phyloP scores from a whole-genome alignment of 177 flowering plant genomes.

The Telopea speciosissima region DNA sequence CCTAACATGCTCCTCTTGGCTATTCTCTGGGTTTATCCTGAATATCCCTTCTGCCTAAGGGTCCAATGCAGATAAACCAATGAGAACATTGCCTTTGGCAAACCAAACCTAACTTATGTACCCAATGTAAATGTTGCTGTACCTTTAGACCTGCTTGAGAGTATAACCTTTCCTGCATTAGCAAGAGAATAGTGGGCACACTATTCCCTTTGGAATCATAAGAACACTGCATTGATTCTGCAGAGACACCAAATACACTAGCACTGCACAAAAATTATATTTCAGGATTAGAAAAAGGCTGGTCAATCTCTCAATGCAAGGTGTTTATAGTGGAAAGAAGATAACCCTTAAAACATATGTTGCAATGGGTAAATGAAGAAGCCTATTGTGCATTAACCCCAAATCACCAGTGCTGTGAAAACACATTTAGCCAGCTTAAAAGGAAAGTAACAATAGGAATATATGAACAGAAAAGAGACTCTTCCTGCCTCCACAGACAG shows the following conservation, averaged over 20 bases:
- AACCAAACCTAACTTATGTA: not conserved
- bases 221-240: conserved; percentile 91
- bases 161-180: conserved; percentile 86
- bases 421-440: too few species aligned
- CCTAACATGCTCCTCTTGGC: conserved; percentile 86
- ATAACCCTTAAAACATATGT: not conserved
- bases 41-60: conserved; percentile 92
- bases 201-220: conserved; percentile 84
- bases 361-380: not conserved
- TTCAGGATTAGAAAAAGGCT: not conserved
- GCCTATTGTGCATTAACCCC: not conserved
- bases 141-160: conserved; percentile 90
- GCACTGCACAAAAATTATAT: conserved; percentile 40
- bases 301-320: not conserved
- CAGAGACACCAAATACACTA: conserved; percentile 92
- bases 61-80: not conserved
- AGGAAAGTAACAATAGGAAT: too few species aligned
- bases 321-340: not conserved
- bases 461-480: too few species aligned
- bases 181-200: conserved; percentile 84
- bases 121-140: not conserved
- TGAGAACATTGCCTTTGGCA: not conserved
- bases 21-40: conserved; percentile 91
- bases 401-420: too few species aligned
- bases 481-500: not conserved